Evolutionary conservation across 2,329 filamentous ascomycete species (phyloP).

Genomic region (Allantophomopsis lycopodina): DNA sequence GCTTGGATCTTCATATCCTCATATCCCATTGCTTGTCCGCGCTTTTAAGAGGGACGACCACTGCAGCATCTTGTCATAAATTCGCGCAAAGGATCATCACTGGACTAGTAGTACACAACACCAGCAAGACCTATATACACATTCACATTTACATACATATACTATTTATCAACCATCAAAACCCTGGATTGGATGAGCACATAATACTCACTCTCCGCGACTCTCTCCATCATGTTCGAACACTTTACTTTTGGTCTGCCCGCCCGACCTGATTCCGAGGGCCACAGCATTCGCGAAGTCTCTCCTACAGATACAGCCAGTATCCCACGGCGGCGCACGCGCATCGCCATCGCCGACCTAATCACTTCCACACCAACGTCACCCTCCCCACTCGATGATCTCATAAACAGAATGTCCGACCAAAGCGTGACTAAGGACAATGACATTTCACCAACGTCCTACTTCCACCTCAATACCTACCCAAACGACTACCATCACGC

Average conservation of each 20-base stretch:
- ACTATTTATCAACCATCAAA: too few relatives aligned
- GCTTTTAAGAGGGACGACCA: too few relatives aligned
- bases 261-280: constrained; percentile 4
- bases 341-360: not conserved
- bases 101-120: too few relatives aligned
- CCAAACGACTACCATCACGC: too few relatives aligned
- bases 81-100: too few relatives aligned
- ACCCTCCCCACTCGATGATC: not conserved
- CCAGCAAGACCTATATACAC: too few relatives aligned
- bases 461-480: not conserved
- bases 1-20: too few relatives aligned
- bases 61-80: too few relatives aligned
- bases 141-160: too few relatives aligned
- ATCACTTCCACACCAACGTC: not conserved
- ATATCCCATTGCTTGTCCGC: too few relatives aligned
- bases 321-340: not conserved
- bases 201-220: not conserved
- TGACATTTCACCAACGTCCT: not conserved
- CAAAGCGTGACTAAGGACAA: not conserved
- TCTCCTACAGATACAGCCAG: constrained; percentile 12
- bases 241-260: constrained; percentile 12
- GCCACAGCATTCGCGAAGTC: constrained; percentile 3
- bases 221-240: constrained; percentile 11
- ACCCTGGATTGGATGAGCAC: too few relatives aligned
- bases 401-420: not conserved